These are phyloP conservation scores for Amphicarpaea edgeworthii DNA, from an alignment of 306 rosid species.

Conservation along the genomic window DNA sequence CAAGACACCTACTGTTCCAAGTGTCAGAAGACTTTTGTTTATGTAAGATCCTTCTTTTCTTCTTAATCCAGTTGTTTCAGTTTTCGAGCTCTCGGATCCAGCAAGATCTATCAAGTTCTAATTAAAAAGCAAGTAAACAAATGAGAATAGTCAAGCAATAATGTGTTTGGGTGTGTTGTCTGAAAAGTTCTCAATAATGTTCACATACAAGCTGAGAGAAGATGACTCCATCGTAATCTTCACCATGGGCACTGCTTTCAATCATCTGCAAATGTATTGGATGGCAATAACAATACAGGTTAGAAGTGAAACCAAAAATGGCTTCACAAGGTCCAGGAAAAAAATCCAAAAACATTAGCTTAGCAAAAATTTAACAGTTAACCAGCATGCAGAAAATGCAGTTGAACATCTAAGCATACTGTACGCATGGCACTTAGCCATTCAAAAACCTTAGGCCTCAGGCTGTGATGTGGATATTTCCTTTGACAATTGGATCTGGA, in stretches of 20 bases:
- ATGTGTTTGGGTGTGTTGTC: not conserved
- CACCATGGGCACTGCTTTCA: slow-evolving; percentile 97
- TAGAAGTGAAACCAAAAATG: slow-evolving; percentile 17
- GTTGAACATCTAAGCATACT: slow-evolving; percentile 26
- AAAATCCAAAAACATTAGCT: slow-evolving; percentile 4
- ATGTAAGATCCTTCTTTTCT: slow-evolving; percentile 99
- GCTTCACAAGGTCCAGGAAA: not conserved
- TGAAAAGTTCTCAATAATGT: slow-evolving; percentile 29
- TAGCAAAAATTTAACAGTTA: slow-evolving; percentile 18
- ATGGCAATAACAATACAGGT: slow-evolving; percentile 20
- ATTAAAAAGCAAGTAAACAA: slow-evolving; percentile 33
- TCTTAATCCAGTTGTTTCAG: slow-evolving; percentile 95
- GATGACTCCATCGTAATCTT: slow-evolving; percentile 96
- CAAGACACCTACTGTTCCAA: slow-evolving; percentile 88
- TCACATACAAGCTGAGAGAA: slow-evolving; percentile 98
- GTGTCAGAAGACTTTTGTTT: slow-evolving; percentile 98
- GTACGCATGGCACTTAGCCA: slow-evolving; percentile 33
- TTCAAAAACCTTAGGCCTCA: slow-evolving; percentile 38
- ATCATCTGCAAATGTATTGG: slow-evolving; percentile 79
- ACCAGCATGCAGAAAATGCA: slow-evolving; percentile 6
- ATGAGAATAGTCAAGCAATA: slow-evolving; percentile 19
- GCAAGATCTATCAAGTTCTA: slow-evolving; percentile 98
- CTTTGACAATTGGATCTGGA: slow-evolving; percentile 18
- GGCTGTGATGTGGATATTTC: slow-evolving; percentile 26
- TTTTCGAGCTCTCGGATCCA: slow-evolving; percentile 99